Base-by-base conservation (phyloP, 1,284 basidiomycete species). In the Cryptococcus sp. region DNA sequence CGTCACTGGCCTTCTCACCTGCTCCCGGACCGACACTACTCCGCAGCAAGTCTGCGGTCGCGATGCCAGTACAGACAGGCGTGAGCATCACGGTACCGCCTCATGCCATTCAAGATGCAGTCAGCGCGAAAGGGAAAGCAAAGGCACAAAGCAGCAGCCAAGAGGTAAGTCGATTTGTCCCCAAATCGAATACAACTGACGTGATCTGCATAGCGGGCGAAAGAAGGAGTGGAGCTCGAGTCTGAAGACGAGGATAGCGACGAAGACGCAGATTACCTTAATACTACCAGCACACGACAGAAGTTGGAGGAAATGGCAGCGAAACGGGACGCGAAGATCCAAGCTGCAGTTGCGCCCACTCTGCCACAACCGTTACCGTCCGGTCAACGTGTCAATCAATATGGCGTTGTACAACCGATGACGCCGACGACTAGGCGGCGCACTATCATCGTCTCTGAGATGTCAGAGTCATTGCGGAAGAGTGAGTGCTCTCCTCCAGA, bases 401-500 rank as follows among this genome's bases (percentile, higher is more conserved):
- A 61, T 47, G 71, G 69, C 3, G 61, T 70, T 10, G 67, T 68
- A 2, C 61, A 67, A 46, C 73, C 75, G 1, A 61, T 70, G 51
- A 69, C 69, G 4, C 74, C 76, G 8, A 73, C 73, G 1, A 69
- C 72, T 2, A 62, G 68, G 20, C 65, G 76, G 35, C 65, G 76
- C 19, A 63, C 61, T 11, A 77, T 77, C 43, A 77, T 77, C 55
- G 71, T 73, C 64, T 62, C 73, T 49, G 76, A 77, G 52, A 75
- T 77, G 74, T 74, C 71, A 22, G 74, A 75, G 64, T 74, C 72
- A 16, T 58, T 77, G 19, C 53, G 76, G 15, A 58, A 65, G 48
- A 77, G 75, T 77, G 57, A 71, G 75, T 71, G n/a, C 19, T 35
- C 3, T 35, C 43, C 16, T 20, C 30, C 7, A 35, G 8, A 35